Evolutionary conservation across 371 early-diverging fungal genomes (phyloP), one percentile per base, ranked within the genome.

Genomic region (Mucor piriformis): DNA sequence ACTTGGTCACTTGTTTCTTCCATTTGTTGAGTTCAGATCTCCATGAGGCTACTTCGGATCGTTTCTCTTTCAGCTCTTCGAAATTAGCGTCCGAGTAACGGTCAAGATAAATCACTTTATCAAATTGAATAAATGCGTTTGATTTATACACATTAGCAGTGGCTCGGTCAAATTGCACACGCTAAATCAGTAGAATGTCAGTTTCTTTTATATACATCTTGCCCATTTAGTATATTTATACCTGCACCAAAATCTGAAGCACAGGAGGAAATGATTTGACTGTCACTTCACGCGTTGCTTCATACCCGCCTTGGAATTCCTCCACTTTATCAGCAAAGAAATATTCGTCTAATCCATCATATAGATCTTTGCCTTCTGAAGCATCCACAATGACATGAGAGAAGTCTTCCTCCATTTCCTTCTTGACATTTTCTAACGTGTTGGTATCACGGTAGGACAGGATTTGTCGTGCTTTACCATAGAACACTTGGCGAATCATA

Each of bases 101-200:
- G 59, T 86, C 89, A 35, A 89, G 64, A 47, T 77, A 82, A 37
- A 89, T 80, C 2, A 46, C 64, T 48, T 80, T 74, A 12, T 81
- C 74, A 57, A 84, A 84, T 24, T 76, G 68, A 23, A 88, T 61
- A 64, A 77, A 87, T 3, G 80, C 83, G 69, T 90, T 83, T 23
- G 82, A 81, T 60, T 90, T 90, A 69, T 85, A 85, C 10, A 84
- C 77, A 35, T 75, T 74, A n/a, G 70, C 63, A 10, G 79, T 81
- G 5, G 76, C 70, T 20, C 85, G 70, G 75, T 88, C 83, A 64
- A 82, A 90, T 76, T 87, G 85, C 6, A 85, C 88, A 5, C 90
- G 76, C 84, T 86, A 66, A 16, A 44, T 33, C 20, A 24, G 32
- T 20, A 18, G 16, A 34, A 23, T 33, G 37, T 38, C 3, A 38